A percentile compares a stretch with the other conserved stretches of the same genome.
These are phyloP conservation scores for Thelonectria olida DNA, from an alignment of 2,329 filamentous ascomycete genomes.

Conservation along the genomic window DNA sequence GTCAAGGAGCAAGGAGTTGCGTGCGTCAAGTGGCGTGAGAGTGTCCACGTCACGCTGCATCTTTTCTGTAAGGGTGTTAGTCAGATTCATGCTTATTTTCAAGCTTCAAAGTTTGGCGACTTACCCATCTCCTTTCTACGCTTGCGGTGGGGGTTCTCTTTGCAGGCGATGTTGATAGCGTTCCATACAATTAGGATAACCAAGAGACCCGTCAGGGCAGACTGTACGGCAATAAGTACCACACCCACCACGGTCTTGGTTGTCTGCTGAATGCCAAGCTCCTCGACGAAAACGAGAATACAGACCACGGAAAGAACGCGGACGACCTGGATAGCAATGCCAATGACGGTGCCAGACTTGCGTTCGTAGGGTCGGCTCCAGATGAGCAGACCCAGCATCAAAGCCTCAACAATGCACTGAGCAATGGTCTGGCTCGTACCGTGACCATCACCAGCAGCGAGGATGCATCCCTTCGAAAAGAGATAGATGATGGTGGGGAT, in stretches of 20 bases:
- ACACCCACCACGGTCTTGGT: constrained; percentile 94
- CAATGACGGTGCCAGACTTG: constrained; percentile 90
- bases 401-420: constrained; percentile 81
- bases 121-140: constrained; percentile 90
- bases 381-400: constrained; percentile 81
- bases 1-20: constrained; percentile 84
- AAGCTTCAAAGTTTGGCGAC: constrained; percentile 39
- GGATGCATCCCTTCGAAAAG: constrained; percentile 86
- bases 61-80: constrained; percentile 69
- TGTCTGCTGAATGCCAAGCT: constrained; percentile 88
- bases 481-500: constrained; percentile 89
- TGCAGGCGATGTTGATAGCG: constrained; percentile 82
- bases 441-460: constrained; percentile 86
- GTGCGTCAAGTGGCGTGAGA: constrained; percentile 86
- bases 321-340: constrained; percentile 89
- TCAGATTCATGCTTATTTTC: constrained; percentile 11
- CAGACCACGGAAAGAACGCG: constrained; percentile 89
- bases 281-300: constrained; percentile 92
- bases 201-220: constrained; percentile 80
- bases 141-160: constrained; percentile 89
- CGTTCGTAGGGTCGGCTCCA: constrained; percentile 90
- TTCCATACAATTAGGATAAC: constrained; percentile 92
- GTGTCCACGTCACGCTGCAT: constrained; percentile 79
- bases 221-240: constrained; percentile 92
- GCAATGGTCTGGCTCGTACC: constrained; percentile 83